Base-by-base conservation (phyloP, 2,329 filamentous ascomycete genomes). In the Xylaria sp. region DNA sequence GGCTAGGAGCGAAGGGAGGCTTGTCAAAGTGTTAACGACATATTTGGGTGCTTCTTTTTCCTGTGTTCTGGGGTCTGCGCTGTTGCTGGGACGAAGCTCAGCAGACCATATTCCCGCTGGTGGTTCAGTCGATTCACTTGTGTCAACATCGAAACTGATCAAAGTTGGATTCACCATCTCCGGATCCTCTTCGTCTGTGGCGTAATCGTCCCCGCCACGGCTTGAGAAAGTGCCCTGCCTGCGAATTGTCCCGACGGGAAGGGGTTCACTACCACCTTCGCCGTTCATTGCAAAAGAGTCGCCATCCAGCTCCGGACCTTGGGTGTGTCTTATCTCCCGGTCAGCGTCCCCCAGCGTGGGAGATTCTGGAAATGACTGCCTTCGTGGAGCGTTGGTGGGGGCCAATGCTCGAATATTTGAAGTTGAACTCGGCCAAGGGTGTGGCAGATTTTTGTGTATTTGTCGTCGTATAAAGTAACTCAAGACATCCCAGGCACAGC, bases 141-240 rank as follows among this genome's bases (percentile, higher is more conserved):
- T 84, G 70, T 90, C 87, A 32, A 89, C 86, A 65, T 90, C 87
- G 65, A 90, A 89, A 71, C 86, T 88, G 60, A 90, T 88, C 5
- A 89, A 78, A 0, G 87, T 88, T 1, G 86, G 84, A 63, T 84
- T 87, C 27, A 88, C 79, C 57, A 84, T 82, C 57, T 87, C 87
- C 16, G 84, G 80, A 18, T 87, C 87, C 58, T 88, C 86, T 62
- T 89, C 87, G 55, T 89, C 87, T 13, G 82, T 86, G 12, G 80
- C 84, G 67, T 85, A 87, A 48, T 87, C 86, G 65, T 79, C 75
- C 3, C 76, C 74, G 16, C 80, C 84, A n/a, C 84, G 77, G 10
- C 79, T 78, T 0, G 85, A 86, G 67, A 85, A 80, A 0, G 82
- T 82, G 73, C 85, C 84, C 27, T 83, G 82, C 27, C 84, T 79